phyloP scores from a whole-genome alignment of 768 basidiomycete species.

The Podaxis sp. region DNA sequence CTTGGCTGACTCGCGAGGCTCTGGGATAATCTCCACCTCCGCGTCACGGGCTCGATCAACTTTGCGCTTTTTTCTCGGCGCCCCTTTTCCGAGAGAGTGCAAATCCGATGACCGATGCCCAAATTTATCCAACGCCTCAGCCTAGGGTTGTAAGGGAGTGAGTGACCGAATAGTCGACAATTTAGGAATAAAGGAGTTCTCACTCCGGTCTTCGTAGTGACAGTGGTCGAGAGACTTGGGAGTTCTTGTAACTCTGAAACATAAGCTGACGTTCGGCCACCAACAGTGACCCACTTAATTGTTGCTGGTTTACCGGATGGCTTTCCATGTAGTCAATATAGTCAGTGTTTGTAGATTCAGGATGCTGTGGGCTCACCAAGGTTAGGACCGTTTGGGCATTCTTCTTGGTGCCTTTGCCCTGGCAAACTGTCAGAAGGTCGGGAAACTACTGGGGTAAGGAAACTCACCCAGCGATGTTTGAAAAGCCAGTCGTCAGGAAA shows the following conservation, averaged over 20 bases:
- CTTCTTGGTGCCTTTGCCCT: conserved; percentile 59
- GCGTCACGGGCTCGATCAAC: background rate
- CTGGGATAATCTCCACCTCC: background rate
- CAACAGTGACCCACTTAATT: conserved; percentile 70
- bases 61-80: background rate
- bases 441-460: conserved; percentile 10
- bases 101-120: background rate
- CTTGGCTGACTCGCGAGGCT: background rate
- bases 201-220: background rate
- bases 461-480: conserved; percentile 59
- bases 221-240: conserved; percentile 5
- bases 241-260: conserved; percentile 57
- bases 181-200: background rate
- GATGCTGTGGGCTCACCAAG: conserved; percentile 31
- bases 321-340: conserved; percentile 28
- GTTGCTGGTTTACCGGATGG: conserved; percentile 67
- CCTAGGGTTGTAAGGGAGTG: background rate
- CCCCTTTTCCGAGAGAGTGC: background rate
- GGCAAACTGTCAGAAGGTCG: conserved; percentile 4
- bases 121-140: background rate
- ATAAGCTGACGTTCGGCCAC: conserved; percentile 73
- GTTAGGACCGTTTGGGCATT: conserved; percentile 33
- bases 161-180: background rate
- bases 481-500: conserved; percentile 71
- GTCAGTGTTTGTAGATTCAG: background rate